phyloP scores from a whole-genome alignment of 2,329 filamentous ascomycete species.

The Penicillium sp. region DNA sequence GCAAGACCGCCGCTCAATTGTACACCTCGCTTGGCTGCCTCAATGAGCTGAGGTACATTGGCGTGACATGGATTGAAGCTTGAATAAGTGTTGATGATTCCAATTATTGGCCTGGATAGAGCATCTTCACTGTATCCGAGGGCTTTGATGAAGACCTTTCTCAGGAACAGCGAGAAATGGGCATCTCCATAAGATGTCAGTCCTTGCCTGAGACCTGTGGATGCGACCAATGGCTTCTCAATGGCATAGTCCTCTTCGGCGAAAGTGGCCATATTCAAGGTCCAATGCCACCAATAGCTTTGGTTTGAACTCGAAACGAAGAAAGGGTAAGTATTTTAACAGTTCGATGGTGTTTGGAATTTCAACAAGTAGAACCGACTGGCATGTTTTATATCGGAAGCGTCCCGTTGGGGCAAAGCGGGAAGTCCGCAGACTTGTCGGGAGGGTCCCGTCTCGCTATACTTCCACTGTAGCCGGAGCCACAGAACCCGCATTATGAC shows the following conservation, averaged over 20 bases:
- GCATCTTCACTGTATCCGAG: constrained; percentile 73
- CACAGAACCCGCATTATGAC: no score
- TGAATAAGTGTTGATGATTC: constrained; percentile 73
- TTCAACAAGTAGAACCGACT: neutral
- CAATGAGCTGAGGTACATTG: constrained; percentile 70
- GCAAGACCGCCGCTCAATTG: constrained; percentile 68
- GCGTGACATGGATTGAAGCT: constrained; percentile 75
- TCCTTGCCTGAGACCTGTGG: constrained; percentile 45
- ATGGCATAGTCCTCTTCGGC: neutral
- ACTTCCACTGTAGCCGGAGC: neutral
- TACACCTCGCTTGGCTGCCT: constrained; percentile 69
- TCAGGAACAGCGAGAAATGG: constrained; percentile 73
- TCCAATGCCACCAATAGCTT: neutral
- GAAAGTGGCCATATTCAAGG: neutral
- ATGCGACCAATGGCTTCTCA: neutral
- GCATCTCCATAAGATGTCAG: constrained; percentile 71
- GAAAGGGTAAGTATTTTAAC: no score
- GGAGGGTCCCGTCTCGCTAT: neutral
- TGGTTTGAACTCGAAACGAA: no score
- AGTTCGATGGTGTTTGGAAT: no score
- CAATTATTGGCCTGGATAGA: constrained; percentile 68
- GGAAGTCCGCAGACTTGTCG: neutral
- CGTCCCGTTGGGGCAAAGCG: neutral
- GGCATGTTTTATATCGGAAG: neutral
- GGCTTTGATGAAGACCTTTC: constrained; percentile 77